Evolutionary conservation across 805 yeast species (phyloP).

Genomic region (Candida loeiensis): DNA sequence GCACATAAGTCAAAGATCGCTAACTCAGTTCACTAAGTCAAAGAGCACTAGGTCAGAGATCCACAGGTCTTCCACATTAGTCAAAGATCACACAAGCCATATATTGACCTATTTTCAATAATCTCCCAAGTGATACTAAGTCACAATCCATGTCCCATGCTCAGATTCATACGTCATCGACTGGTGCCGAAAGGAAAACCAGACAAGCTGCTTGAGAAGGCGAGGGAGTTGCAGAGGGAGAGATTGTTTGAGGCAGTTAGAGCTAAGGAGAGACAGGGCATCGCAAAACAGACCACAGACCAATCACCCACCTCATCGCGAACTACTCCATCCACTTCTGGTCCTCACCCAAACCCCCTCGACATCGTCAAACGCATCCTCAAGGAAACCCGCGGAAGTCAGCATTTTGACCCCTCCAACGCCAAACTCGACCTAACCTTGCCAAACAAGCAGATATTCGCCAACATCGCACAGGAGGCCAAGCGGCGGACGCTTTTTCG

Average conservation of each 20-base stretch:
- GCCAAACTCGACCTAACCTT: conserved; percentile 17
- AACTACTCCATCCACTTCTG: too few relatives aligned
- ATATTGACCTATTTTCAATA: too few relatives aligned
- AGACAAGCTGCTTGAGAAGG: neutral
- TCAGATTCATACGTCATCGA: neutral
- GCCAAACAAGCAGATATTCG: conserved; percentile 18
- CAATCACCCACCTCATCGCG: too few relatives aligned
- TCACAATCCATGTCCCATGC: neutral
- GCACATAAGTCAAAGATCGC: too few relatives aligned
- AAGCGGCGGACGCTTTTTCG: conserved; percentile 19
- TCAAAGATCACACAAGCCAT: too few relatives aligned
- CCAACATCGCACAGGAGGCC: conserved; percentile 16
- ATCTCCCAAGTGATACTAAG: neutral
- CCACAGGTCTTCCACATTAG: too few relatives aligned
- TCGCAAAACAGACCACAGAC: too few relatives aligned
- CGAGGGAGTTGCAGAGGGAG: neutral
- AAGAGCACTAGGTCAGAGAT: too few relatives aligned
- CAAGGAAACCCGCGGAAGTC: neutral
- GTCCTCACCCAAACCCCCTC: neutral
- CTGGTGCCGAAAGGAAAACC: neutral
- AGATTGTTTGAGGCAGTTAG: too few relatives aligned
- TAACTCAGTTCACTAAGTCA: too few relatives aligned
- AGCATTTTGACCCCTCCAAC: conserved; percentile 21
- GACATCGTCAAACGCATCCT: neutral
- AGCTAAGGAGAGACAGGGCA: too few relatives aligned